Evolutionary conservation across 805 yeast genomes (phyloP), one percentile per base, ranked within the genome.

Genomic region (Saccharomycopsis sp.): DNA sequence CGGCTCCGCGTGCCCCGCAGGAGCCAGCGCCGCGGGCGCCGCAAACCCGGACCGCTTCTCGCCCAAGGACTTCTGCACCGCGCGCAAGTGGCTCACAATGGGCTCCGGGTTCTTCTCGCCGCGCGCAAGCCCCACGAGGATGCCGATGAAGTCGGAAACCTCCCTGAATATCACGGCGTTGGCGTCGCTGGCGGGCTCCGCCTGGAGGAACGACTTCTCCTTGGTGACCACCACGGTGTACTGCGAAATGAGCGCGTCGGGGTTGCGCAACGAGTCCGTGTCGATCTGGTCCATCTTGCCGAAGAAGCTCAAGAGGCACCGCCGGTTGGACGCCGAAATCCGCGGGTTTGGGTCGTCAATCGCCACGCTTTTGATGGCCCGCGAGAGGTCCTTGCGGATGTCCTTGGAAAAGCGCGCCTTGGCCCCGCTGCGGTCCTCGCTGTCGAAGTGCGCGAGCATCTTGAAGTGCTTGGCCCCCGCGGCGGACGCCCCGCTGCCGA

Each of bases 11-110:
- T n/a, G n/a, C n/a, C n/a, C n/a, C 37, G 24, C 12, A 14, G 56
- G 46, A 9, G 57, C 51, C 3, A 50, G n/a, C 15, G 50, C 14
- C n/a, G 54, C 12, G 47, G 50, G 18, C n/a, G 14, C 34, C 21
- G 23, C 14, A 15, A 21, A 50, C 55, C 21, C 55, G 53, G 23
- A 52, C 18, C 5, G 55, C 1, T 57, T 50, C 37, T 44, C 51
- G 21, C 54, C 57, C 8, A 55, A 34, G 41, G 50, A 41, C 48
- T 50, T 54, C 51, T 55, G 23, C 63, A 44, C 47, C 61, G 55
- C 8, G 62, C 21, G 67, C 56, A 83, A 70, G 62, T 77, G 79
- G n/a, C 69, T 64, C 23, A 74, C 73, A 8, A 76, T 68, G 1
- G 65, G 66, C 2, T 76, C 81, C 9, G 71, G 59, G 54, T 56